These are phyloP conservation scores for Aspergillus jensenii DNA, from an alignment of 2,329 filamentous ascomycete genomes.

Conservation along the genomic window DNA sequence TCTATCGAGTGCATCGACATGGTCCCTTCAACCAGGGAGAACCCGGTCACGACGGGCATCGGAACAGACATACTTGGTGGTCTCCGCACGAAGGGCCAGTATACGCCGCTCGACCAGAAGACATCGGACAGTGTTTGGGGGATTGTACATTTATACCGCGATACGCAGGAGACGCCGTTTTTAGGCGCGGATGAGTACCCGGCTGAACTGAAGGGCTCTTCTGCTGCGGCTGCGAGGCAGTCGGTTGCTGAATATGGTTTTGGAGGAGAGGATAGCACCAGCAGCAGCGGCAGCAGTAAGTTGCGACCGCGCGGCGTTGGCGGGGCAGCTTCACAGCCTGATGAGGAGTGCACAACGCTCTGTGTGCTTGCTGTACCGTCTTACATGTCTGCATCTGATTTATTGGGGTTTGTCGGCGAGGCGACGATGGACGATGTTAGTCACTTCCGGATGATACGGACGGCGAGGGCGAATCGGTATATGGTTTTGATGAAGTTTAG, in stretches of 20 bases:
- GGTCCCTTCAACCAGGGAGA: slow-evolving; percentile 39
- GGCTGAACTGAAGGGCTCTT: slow-evolving; percentile 38
- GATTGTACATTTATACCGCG: slow-evolving; percentile 89
- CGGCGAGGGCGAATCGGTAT: slow-evolving; percentile 83
- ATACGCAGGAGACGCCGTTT: slow-evolving; percentile 70
- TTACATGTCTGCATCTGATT: slow-evolving; percentile 87
- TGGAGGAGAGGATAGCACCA: slow-evolving; percentile 22
- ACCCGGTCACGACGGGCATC: slow-evolving; percentile 49
- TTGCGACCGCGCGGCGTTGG: neutral
- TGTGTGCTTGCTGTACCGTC: slow-evolving; percentile 94
- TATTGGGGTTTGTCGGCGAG: slow-evolving; percentile 88
- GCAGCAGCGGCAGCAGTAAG: slow-evolving; percentile 17
- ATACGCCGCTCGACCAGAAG: slow-evolving; percentile 66
- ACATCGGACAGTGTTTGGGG: slow-evolving; percentile 86
- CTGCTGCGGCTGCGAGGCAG: slow-evolving; percentile 30
- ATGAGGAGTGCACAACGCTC: slow-evolving; percentile 75
- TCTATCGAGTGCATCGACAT: slow-evolving; percentile 80
- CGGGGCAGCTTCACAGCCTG: slow-evolving; percentile 13
- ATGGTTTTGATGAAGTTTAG: slow-evolving; percentile 95
- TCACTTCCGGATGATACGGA: slow-evolving; percentile 93
- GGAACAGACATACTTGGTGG: slow-evolving; percentile 58
- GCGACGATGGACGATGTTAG: slow-evolving; percentile 81
- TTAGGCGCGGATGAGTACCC: slow-evolving; percentile 52
- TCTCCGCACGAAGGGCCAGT: slow-evolving; percentile 79
- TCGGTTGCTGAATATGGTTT: slow-evolving; percentile 21